These are phyloP conservation scores for Alnus glutinosa DNA, from an alignment of 306 rosid species.

Conservation along the genomic window DNA sequence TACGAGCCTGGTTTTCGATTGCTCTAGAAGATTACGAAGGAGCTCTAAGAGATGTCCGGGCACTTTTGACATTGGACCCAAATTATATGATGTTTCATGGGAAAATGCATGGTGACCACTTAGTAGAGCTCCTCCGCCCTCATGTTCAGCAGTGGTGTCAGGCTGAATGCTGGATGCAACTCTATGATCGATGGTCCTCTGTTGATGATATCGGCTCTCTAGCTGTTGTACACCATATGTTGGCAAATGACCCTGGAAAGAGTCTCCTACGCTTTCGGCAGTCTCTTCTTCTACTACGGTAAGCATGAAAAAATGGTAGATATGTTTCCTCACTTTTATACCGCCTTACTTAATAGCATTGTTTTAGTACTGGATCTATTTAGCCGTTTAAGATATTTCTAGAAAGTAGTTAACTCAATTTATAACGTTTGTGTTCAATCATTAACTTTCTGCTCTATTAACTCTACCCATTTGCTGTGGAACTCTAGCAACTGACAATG, in stretches of 20 bases:
- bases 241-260: slow-evolving; percentile 80
- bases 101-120: slow-evolving; percentile 64
- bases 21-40: slow-evolving; percentile 75
- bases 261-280: slow-evolving; percentile 85
- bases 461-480: not conserved
- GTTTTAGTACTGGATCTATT: not conserved
- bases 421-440: not conserved
- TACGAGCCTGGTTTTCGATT: slow-evolving; percentile 81
- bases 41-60: slow-evolving; percentile 78
- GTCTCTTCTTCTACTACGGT: slow-evolving; percentile 83
- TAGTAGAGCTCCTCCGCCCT: slow-evolving; percentile 71
- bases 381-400: not conserved
- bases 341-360: not conserved
- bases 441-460: slow-evolving; percentile 3
- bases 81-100: slow-evolving; percentile 69
- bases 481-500: not conserved
- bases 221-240: slow-evolving; percentile 83
- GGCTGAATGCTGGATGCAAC: slow-evolving; percentile 94
- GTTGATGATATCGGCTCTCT: slow-evolving; percentile 91
- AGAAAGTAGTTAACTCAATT: not conserved
- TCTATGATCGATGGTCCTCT: slow-evolving; percentile 78
- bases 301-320: slow-evolving; percentile 20
- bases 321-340: not conserved
- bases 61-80: slow-evolving; percentile 82
- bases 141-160: slow-evolving; percentile 66